Evolutionary conservation across 176 grass and related monocot genomes (phyloP), one percentile per base, ranked within the genome.

Genomic region (Aegilops tauschii): DNA sequence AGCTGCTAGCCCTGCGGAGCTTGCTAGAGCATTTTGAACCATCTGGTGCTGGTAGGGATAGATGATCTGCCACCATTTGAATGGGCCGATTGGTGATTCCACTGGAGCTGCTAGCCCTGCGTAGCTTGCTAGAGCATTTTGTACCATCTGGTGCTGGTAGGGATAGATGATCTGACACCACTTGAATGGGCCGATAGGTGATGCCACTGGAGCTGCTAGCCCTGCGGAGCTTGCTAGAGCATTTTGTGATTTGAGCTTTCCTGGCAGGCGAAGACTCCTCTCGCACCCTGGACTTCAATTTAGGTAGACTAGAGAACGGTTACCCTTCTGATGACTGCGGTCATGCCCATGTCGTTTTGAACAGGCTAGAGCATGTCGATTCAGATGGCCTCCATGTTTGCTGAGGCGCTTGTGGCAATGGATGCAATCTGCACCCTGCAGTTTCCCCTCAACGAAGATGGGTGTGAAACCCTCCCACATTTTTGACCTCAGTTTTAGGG

Each of bases 371-470:
- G 84, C 62, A 85, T 91, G 89, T 42, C 89, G 85, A 49, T 17
- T 69, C 49, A 91, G 61, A 91, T 91, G 85, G 69, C 85, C 84
- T 91, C 89, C 87, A 70, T 77, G 76, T 16, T 63, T 77, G 70
- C 62, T 85, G 12, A 88, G 77, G 49, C 85, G 89, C 30, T 81
- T 91, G 21, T 81, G 76, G 62, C 89, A 91, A 47, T 91, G 77
- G 10, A 84, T 45, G 17, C 89, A 91, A 42, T 91, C 89, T 12
- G 81, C 89, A 76, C 32, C 81, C 76, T 81, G 69, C 47, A 87
- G 49, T 49, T 87, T 85, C 50, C 86, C 89, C 39, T 87, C 81
- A 1, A 52, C 77, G 32, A 84, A 91, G 81, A 88, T 69, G 30
- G 85, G 85, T 20, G 11, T 63, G 61, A 91, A 76, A 36, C 87